Base-by-base conservation (phyloP, 495 filamentous ascomycete genomes). In the Daldinia vernicosa region DNA sequence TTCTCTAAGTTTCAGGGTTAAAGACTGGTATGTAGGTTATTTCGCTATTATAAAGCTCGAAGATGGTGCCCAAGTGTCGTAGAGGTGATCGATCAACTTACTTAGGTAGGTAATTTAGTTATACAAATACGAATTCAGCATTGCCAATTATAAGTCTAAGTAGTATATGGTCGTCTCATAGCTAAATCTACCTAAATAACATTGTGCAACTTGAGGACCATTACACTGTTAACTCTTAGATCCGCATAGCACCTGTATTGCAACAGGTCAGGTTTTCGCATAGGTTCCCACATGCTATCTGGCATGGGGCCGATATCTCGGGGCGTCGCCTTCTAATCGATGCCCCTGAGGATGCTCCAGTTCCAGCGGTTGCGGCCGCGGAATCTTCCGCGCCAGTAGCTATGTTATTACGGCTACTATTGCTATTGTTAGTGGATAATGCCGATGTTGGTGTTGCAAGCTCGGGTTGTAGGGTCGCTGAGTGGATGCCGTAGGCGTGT, bases 401-500 rank as follows among this genome's bases (percentile, higher is more conserved):
- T 11, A 55, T 56, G 28, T 35, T 60, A 14, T 19, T 66, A 3
- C 37, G 28, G n/a, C n/a, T 61, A 30, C 1, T 40, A 15, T 17
- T 58, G 19, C 27, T 30, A 59, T 52, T 47, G 15, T 11, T 40
- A 6, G 26, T n/a, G 35, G 33, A 40, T 27, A 30, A 40, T 4
- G 52, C 14, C 6, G 59, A 26, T 11, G 24, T 19, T 27, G 63
- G 60, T 5, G 39, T 61, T 4, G 65, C 77, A 14, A 87, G 76
- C 75, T 98, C 95, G 0, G 94, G 94, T 78, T 98, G 95, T 53
- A 98, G 90, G 3, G 95, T 98, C 0, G 89, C 91, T 0, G 92
- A 94, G 78, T 97, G 94, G 67, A 98, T 95, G 12, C 94, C 94
- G 69, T 96, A 97, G 33, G 90, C 94, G 74, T 97, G 95, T 8